Base-by-base conservation (phyloP, 2,329 filamentous ascomycete genomes). In the Huntiella bhutanensis region DNA sequence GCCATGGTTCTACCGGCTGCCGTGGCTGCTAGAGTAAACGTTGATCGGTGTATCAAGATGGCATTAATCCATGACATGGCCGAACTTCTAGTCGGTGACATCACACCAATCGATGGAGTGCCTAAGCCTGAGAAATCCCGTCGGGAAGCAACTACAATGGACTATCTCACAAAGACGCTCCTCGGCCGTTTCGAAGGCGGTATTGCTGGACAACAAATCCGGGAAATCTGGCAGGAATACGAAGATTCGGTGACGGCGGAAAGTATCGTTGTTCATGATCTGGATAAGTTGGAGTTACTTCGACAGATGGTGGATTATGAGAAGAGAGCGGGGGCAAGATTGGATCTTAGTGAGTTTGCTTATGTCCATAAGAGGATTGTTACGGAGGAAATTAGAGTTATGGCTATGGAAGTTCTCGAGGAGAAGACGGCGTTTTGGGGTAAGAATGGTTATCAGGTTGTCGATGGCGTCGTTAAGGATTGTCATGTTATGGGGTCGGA, bases 261-360 rank as follows among this genome's bases (percentile, higher is more conserved):
- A 59, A 83, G 81, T 54, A 70, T 78, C 51, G 96, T 88, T 52
- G 91, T 98, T 38, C 91, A 98, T 60, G 91, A 98, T 60, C 75
- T 98, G 49, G 91, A 98, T 64, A 96, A 96, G 76, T 77, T 98
- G 61, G 91, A 98, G 65, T 67, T 98, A 53, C 64, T 98, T 51
- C 65, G 93, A 57, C 91, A 98, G 66, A 95, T 95, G 82, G 67
- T 93, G 28, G 91, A 98, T 62, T 98, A 98, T 58, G 91, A 98
- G 71, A 79, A 81, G 55, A 64, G 70, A 10, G 68, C 75, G 43
- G 63, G 77, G 47, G 74, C 75, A 22, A 63, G 65, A 52, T 60
- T 85, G 35, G 85, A 96, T 60, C 65, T 98, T 43, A 75, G 80
- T 45, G 91, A 98, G 64, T 96, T 98, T 54, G 73, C 76, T 1